Percentiles rank a stretch among this genome's conserved stretches.
Evolutionary conservation across 2,329 filamentous ascomycete species (phyloP).

Genomic region (Aureobasidium sp.): DNA sequence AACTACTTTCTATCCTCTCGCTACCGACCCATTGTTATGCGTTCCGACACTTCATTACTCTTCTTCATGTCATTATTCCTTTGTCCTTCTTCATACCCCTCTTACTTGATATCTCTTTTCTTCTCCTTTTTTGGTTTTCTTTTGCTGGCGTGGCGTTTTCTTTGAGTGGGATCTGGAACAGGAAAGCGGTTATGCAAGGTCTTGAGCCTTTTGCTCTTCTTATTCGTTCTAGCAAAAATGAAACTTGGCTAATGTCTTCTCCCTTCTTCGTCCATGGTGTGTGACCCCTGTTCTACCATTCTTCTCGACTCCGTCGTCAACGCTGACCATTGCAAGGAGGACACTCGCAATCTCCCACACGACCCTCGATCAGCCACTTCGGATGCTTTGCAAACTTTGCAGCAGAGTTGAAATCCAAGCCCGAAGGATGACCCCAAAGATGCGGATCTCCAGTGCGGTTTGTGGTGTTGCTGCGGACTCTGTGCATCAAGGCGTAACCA

Average conservation of each 20-base stretch:
- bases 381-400: background rate
- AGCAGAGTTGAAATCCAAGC: background rate
- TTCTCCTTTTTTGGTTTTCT: background rate
- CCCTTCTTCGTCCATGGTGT: background rate
- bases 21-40: background rate
- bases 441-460: background rate
- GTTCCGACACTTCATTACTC: background rate
- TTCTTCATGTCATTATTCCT: background rate
- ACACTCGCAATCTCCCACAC: background rate
- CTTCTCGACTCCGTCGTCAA: background rate
- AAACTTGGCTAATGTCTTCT: slow-evolving; percentile 2
- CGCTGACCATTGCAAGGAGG: background rate
- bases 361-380: background rate
- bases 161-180: background rate
- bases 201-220: background rate
- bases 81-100: background rate
- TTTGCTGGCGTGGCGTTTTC: background rate
- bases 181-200: background rate
- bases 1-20: background rate
- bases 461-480: background rate
- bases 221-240: background rate
- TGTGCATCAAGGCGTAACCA: background rate
- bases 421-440: background rate
- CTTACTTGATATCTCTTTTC: background rate
- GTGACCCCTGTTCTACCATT: too few relatives aligned